phyloP scores from a whole-genome alignment of 2,329 filamentous ascomycete species.

The Apiospora kogelbergensis region DNA sequence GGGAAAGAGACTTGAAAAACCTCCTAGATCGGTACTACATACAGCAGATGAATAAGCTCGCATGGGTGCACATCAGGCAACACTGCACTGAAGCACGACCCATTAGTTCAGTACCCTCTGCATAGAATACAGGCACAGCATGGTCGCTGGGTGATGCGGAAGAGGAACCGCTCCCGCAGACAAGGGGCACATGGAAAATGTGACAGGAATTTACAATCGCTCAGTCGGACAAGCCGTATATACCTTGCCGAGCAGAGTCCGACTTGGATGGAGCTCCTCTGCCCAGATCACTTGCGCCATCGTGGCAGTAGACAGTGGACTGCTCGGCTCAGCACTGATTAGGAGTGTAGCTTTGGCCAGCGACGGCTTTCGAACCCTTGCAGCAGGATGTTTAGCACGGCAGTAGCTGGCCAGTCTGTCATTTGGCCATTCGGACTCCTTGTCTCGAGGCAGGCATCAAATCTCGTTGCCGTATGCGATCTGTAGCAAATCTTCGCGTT shows the following conservation, averaged over 20 bases:
- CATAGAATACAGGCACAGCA: not conserved
- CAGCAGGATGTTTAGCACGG: not conserved
- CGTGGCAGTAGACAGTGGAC: not conserved
- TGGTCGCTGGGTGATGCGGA: not conserved
- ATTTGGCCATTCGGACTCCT: not conserved
- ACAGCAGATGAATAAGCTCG: not conserved
- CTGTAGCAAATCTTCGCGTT: not conserved
- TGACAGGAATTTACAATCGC: not conserved
- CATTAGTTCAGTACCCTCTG: not conserved
- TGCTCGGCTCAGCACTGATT: too few species aligned
- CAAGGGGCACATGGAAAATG: not conserved
- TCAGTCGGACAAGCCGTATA: not conserved
- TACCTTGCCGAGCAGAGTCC: not conserved
- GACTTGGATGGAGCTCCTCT: not conserved
- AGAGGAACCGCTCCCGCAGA: not conserved
- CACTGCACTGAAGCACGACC: not conserved
- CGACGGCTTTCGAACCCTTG: not conserved
- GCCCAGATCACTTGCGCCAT: not conserved
- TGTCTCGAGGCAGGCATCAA: not conserved
- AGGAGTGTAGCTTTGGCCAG: not conserved
- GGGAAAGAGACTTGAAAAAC: not conserved
- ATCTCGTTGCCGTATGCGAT: constrained; percentile 5
- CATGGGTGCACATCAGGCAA: not conserved
- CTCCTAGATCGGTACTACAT: not conserved
- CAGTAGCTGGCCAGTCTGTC: not conserved